Base-by-base conservation (phyloP, 1,284 basidiomycete genomes). In the Cerioporus squamosus region DNA sequence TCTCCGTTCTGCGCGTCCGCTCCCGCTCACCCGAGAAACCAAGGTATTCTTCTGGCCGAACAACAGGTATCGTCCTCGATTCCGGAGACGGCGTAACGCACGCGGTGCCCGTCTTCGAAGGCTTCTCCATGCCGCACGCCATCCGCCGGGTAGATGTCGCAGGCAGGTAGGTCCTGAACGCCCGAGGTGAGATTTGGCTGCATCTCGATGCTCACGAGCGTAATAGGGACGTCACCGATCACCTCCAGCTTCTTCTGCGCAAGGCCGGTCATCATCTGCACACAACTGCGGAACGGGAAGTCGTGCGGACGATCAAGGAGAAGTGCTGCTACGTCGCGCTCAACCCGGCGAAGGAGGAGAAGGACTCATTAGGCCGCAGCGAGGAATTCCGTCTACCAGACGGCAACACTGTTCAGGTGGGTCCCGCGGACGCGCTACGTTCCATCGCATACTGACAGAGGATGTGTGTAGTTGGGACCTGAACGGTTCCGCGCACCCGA, bases 51-150 rank as follows among this genome's bases (percentile, higher is more conserved):
- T 98, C 97, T 5, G 97, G 97, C n/a, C 86, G 97, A 63, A 99
- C 97, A 60, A 99, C 97, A 29, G 97, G 97, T 39, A 98, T 99
- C 57, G 97, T 99, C 3, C 84, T 99, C 15, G 97, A 99, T 74
- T 98, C 97, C 3, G 97, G 97, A 12, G 97, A 99, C 72, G 97
- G 97, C 22, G 97, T 99, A 2, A 98, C 97, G 20, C 97, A 99
- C 67, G 95, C 97, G 3, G 97, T 99, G 3, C 97, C 97, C 3
- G 97, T 99, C 10, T 99, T 97, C 70, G 97, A 99, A 74, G 97
- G 97, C 0, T 99, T 99, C 79, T 96, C 94, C 9, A 98, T 99
- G 94, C 96, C 97, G 38, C 95, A 99, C 72, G 97, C 97, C 38
- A 97, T 99, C 65, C 88, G 95, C 53, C 81, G 97, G 69, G 91